Evolutionary conservation across 1,284 basidiomycete genomes (phyloP).

Genomic region (Tilletia walkeri): DNA sequence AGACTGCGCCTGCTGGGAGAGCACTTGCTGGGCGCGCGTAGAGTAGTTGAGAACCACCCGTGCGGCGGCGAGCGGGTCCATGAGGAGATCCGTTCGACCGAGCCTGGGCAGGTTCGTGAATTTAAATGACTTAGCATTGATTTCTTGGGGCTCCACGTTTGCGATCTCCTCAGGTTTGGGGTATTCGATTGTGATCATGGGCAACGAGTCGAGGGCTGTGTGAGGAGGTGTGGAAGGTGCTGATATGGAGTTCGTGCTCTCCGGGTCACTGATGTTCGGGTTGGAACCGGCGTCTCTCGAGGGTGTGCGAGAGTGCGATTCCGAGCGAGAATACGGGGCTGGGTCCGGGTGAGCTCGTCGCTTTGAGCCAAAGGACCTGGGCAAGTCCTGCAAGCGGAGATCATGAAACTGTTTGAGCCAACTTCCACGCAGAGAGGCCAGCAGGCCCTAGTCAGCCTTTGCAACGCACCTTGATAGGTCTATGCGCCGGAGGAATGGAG

Average conservation of each 20-base stretch:
- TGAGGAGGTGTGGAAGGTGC: constrained; percentile 17
- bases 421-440: not conserved
- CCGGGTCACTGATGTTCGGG: not conserved
- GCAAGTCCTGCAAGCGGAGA: not conserved
- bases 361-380: constrained; percentile 9
- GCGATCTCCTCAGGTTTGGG: not conserved
- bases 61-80: constrained; percentile 12
- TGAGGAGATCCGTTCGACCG: constrained; percentile 2
- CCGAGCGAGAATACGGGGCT: not conserved
- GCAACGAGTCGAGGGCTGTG: not conserved
- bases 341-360: not conserved
- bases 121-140: not conserved
- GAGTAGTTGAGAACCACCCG: constrained; percentile 9
- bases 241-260: constrained; percentile 10
- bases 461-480: constrained; percentile 16
- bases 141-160: not conserved
- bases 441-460: not conserved
- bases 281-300: constrained; percentile 12
- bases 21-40: constrained; percentile 12
- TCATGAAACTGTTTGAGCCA: too few relatives aligned
- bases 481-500: not conserved
- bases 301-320: constrained; percentile 8
- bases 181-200: not conserved
- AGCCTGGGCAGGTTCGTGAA: constrained; percentile 10
- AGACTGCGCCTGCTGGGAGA: not conserved